Evolutionary conservation across 352 stramenopile species (phyloP), one percentile per base, ranked within the genome.

Genomic region (Thalassiosira hispida): DNA sequence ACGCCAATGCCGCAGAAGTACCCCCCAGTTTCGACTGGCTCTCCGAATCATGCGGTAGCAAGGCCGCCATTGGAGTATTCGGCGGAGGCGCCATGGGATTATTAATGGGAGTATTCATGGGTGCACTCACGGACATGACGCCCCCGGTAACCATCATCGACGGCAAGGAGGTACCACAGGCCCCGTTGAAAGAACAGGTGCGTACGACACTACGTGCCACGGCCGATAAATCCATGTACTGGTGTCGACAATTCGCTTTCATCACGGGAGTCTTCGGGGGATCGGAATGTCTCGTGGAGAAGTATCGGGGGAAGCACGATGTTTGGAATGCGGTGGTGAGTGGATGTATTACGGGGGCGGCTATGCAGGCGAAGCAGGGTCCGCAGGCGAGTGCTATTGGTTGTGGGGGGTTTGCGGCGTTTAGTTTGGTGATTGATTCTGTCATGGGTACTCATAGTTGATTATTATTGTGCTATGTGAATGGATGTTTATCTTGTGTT

Each of bases 341-440:
- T 33, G 96, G 96, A 53, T 98, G 96, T 80, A 94, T 97, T n/a
- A 98, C 96, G 2, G 96, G 96, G 27, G 96, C 95, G 3, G 96
- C 95, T 1, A 87, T 98, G 44, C 96, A 97, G 49, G 95, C 96
- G 33, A 97, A 97, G 22, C 91, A 97, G 64, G 96, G 96, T 18
- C 93, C 95, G 18, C 94, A 97, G 77, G 96, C 95, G 6, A 96
- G 97, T 74, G 97, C 95, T 73, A 77, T 98, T 14, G 96, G 96
- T 33, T 98, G 96, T 88, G 95, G 84, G 29, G 90, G 90, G 40
- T 94, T 94, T 85, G 90, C 90, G 18, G 90, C 81, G 0, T 94
- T 94, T 90, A 72, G 81, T 46, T 79, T 94, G 25, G 85, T 94
- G 0, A 93, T 93, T 83, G 90, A 94, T 84, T 87, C 70, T 22